Evolutionary conservation across 371 early-diverging fungal species (phyloP), one percentile per base, ranked within the genome.

Genomic region (Mortierella sp.): DNA sequence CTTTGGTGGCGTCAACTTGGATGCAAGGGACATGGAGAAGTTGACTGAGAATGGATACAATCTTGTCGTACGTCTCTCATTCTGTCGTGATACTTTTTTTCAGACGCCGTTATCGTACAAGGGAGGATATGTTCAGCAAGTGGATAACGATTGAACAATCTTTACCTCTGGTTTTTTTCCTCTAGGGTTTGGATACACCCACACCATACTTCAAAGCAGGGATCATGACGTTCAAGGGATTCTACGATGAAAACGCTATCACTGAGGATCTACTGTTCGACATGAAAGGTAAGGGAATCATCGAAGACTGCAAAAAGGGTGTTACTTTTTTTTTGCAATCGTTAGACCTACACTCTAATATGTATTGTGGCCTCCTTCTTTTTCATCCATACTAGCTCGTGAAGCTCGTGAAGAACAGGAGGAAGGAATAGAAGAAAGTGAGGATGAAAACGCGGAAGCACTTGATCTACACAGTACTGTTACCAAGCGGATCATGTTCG

Each of bases 241-340:
- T 68, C 27, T 62, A 54, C 27, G 76, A 74, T 5, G 76, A 74
- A 45, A 74, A 61, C 47, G 76, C 76, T 14, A 41, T 69, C 14
- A 68, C 69, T 26, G 76, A 74, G 42, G 76, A 74, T 14, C 16
- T 74, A 24, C n/a, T 74, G 19, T 74, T 74, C 28, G 53, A 68
- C 27, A 74, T 74, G 69, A 64, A 56, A 61, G 76, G 76, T 74
- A 68, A 4, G 5, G 23, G 34, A 34, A 28, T 21, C 5, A 23
- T 47, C 13, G 16, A 47, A 18, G 45, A 45, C 19, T 45, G 45
- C 45, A 45, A 45, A 21, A 21, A n/a, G 18, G 18, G 6, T 5
- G 6, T 21, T 16, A 16, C n/a, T 31, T 21, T 27, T 13, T 14
- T 26, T 9, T 51, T n/a, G 1, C 31, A 7, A 41, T 13, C 18